phyloP scores from a whole-genome alignment of 345 rosid species.

The Jatropha curcas region DNA sequence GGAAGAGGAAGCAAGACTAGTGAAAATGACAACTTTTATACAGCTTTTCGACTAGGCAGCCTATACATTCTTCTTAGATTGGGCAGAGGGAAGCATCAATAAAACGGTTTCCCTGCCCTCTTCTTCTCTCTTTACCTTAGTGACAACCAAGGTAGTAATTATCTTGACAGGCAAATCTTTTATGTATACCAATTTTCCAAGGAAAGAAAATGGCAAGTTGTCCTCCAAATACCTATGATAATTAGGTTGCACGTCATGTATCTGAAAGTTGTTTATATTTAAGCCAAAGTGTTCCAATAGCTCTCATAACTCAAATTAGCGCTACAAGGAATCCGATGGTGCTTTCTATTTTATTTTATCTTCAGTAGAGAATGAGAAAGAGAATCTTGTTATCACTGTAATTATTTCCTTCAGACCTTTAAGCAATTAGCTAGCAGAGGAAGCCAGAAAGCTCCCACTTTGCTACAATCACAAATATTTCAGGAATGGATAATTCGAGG shows the following conservation, averaged over 20 bases:
- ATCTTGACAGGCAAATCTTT: not conserved
- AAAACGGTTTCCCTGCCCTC: not conserved
- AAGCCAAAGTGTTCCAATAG: too few species aligned
- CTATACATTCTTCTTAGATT: not conserved
- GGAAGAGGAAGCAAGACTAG: not conserved
- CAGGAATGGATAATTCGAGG: not conserved
- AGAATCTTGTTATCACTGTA: too few species aligned
- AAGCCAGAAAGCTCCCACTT: too few species aligned
- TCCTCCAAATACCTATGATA: not conserved
- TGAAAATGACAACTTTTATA: not conserved
- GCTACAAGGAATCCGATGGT: too few species aligned
- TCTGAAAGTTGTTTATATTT: not conserved
- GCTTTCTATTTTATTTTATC: too few species aligned
- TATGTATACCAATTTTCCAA: slow-evolving; percentile 12
- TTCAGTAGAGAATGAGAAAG: too few species aligned
- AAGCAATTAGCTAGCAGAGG: too few species aligned
- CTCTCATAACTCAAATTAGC: too few species aligned
- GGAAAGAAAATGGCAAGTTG: slow-evolving; percentile 2
- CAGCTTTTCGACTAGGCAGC: not conserved
- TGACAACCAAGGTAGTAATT: not conserved
- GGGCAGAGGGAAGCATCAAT: not conserved
- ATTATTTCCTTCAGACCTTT: too few species aligned
- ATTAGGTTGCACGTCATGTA: not conserved
- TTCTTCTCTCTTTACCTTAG: not conserved
- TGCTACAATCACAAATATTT: not conserved